These are phyloP conservation scores for Mycena filopes DNA, from an alignment of 768 basidiomycete genomes.

Conservation along the genomic window DNA sequence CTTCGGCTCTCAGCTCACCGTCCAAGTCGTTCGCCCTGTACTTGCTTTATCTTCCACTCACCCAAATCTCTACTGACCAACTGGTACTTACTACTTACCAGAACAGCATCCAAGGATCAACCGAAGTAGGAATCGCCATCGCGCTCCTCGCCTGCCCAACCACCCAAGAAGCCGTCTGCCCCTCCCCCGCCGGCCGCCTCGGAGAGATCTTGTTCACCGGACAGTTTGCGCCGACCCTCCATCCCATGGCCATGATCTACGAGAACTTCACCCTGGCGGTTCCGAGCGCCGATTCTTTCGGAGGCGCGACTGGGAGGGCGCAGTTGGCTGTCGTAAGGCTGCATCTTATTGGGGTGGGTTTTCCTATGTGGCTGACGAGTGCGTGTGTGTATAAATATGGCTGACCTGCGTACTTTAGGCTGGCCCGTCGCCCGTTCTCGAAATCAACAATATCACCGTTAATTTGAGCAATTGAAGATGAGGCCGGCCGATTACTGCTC, in stretches of 20 bases:
- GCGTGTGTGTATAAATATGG: no score
- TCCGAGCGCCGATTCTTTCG: constrained; percentile 3
- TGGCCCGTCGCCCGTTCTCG: constrained; percentile 14
- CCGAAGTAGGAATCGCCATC: constrained; percentile 28
- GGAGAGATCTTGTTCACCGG: constrained; percentile 15
- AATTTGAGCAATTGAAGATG: constrained; percentile 20
- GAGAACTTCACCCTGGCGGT: constrained; percentile 27
- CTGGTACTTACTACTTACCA: no score
- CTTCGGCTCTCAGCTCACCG: not conserved
- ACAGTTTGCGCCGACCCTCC: constrained; percentile 8
- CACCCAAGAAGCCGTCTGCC: constrained; percentile 6
- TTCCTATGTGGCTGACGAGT: no score
- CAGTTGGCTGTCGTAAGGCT: constrained; percentile 22
- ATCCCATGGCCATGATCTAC: constrained; percentile 17
- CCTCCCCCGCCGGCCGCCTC: constrained; percentile 11
- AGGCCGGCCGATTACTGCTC: no score
- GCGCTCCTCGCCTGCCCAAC: constrained; percentile 20
- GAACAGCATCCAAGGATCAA: constrained; percentile 25
- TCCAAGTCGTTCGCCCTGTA: constrained; percentile 28
- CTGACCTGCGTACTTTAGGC: not conserved
- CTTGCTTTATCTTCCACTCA: not conserved
- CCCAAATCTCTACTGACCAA: not conserved
- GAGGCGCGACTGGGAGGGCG: not conserved
- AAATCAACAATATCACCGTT: constrained; percentile 20
- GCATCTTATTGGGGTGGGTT: constrained; percentile 22